A percentile compares a stretch with the other conserved stretches of the same genome.
Evolutionary conservation across 257 asterid species (phyloP).

Genomic region (Solanum neorickii): DNA sequence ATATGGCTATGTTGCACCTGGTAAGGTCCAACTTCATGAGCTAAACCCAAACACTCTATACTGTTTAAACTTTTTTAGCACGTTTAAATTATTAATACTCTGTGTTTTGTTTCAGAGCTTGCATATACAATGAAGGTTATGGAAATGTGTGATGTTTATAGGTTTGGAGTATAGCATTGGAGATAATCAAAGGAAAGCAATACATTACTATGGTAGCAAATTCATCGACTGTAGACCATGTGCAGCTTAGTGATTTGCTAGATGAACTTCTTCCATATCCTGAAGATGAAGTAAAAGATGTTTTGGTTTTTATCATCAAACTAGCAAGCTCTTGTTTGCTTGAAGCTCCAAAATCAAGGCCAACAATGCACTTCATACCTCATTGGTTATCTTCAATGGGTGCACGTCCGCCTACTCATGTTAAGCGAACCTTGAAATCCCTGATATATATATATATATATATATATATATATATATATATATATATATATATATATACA

Average conservation of each 20-base stretch:
- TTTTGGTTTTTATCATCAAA: neutral
- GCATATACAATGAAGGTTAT: neutral
- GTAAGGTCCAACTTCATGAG: neutral
- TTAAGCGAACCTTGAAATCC: neutral
- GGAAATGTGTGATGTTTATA: neutral
- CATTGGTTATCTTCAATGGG: neutral
- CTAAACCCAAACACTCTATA: too few species aligned
- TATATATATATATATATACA: too few species aligned
- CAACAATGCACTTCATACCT: neutral
- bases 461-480: too few species aligned
- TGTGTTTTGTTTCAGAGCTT: neutral
- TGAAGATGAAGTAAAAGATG: neutral
- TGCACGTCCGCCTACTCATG: neutral
- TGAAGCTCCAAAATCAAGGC: neutral
- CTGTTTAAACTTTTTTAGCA: too few species aligned
- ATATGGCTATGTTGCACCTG: neutral
- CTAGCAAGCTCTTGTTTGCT: neutral
- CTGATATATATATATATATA: neutral
- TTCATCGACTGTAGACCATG: neutral
- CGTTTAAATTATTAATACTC: too few species aligned
- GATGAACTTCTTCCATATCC: neutral
- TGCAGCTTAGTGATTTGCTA: neutral
- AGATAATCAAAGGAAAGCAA: neutral
- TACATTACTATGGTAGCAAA: neutral
- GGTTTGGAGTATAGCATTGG: slow-evolving; percentile 1